phyloP scores from a whole-genome alignment of 2,329 filamentous ascomycete genomes.

The Aspergillus tamarii region DNA sequence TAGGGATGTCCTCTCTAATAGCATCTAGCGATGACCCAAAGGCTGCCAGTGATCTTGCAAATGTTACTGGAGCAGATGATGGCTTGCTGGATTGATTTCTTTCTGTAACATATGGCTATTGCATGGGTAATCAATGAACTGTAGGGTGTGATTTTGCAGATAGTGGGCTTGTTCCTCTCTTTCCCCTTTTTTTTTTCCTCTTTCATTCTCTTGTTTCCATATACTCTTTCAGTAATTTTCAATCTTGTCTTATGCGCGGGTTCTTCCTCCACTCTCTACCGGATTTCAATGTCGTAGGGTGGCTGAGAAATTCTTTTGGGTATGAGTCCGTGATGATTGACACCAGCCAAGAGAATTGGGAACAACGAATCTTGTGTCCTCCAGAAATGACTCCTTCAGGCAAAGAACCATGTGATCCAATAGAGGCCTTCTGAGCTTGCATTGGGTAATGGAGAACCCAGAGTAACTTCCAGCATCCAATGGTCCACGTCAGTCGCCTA shows the following conservation, averaged over 20 bases:
- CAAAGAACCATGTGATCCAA: not conserved
- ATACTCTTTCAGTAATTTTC: too few relatives aligned
- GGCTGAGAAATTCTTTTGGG: not conserved
- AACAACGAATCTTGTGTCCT: too few relatives aligned
- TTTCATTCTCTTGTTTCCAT: too few relatives aligned
- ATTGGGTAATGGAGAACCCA: not conserved
- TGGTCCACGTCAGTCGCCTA: not conserved
- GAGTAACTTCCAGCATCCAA: not conserved
- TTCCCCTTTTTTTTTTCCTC: too few relatives aligned
- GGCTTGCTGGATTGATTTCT: slow-evolving; percentile 8
- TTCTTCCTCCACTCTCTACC: not conserved
- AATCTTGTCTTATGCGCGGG: too few relatives aligned
- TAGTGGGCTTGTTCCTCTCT: too few relatives aligned
- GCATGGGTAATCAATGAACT: not conserved
- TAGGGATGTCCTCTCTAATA: slow-evolving; percentile 18
- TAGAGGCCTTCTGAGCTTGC: not conserved
- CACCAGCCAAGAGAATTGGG: not conserved
- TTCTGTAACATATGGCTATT: not conserved
- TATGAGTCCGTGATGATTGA: not conserved
- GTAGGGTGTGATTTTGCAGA: not conserved
- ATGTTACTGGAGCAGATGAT: slow-evolving; percentile 13
- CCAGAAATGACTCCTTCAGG: not conserved
- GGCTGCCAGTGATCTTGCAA: slow-evolving; percentile 16
- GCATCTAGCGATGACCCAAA: slow-evolving; percentile 12
- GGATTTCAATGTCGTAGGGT: not conserved